These are phyloP conservation scores for Cladosporium sp. DNA, from an alignment of 2,329 filamentous ascomycete genomes.

Conservation along the genomic window DNA sequence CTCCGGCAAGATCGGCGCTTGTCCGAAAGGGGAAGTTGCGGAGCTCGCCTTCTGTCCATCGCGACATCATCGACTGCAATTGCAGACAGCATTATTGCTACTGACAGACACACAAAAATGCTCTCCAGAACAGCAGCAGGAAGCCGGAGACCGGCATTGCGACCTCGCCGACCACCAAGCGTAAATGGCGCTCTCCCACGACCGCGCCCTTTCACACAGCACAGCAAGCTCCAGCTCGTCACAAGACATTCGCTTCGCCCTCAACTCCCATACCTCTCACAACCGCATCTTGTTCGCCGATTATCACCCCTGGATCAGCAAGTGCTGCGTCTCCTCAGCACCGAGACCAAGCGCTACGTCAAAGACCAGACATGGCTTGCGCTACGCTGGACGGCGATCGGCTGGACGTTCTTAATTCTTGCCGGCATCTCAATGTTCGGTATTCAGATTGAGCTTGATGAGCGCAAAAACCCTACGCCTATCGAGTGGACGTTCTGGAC, in stretches of 20 bases:
- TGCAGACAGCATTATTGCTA: too few species aligned
- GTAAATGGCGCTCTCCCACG: slow-evolving; percentile 6
- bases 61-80: neutral
- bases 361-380: slow-evolving; percentile 67
- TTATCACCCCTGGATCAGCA: slow-evolving; percentile 31
- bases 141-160: slow-evolving; percentile 22
- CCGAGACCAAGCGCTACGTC: slow-evolving; percentile 67
- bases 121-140: slow-evolving; percentile 15
- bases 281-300: slow-evolving; percentile 37
- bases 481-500: slow-evolving; percentile 74
- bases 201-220: slow-evolving; percentile 56
- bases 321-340: slow-evolving; percentile 71
- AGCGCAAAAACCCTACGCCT: slow-evolving; percentile 74
- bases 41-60: neutral
- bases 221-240: slow-evolving; percentile 50
- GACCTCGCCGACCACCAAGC: slow-evolving; percentile 24
- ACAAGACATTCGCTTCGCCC: slow-evolving; percentile 51
- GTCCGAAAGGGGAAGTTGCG: slow-evolving; percentile 10
- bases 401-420: slow-evolving; percentile 62
- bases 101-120: slow-evolving; percentile 16
- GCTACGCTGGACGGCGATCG: slow-evolving; percentile 61
- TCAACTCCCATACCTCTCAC: slow-evolving; percentile 63
- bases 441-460: slow-evolving; percentile 68
- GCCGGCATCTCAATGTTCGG: slow-evolving; percentile 60
- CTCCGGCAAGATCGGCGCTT: neutral